phyloP scores from a whole-genome alignment of 768 basidiomycete genomes.

The Tricholoma hemisulphureum region DNA sequence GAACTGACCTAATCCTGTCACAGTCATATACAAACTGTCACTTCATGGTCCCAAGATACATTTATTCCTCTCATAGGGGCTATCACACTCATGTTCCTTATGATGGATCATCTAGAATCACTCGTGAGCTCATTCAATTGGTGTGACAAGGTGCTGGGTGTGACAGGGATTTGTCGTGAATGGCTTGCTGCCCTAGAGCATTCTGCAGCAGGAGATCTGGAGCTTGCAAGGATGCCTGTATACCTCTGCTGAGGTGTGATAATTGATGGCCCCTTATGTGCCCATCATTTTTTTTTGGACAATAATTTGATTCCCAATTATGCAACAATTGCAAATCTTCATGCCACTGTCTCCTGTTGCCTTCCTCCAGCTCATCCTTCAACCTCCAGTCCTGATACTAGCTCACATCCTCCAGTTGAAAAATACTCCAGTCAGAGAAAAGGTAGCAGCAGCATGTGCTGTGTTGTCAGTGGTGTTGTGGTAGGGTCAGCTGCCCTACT shows the following conservation, averaged over 20 bases:
- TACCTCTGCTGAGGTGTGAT: too few species aligned
- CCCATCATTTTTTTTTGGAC: too few species aligned
- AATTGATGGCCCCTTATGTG: too few species aligned
- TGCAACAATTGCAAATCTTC: too few species aligned
- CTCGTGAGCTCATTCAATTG: not conserved
- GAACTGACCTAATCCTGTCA: not conserved
- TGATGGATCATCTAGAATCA: not conserved
- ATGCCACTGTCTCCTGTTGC: too few species aligned
- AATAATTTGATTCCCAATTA: too few species aligned
- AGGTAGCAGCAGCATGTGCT: too few species aligned
- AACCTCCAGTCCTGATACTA: too few species aligned
- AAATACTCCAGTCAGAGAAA: too few species aligned
- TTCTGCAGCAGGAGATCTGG: not conserved
- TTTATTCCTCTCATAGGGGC: conserved; percentile 12
- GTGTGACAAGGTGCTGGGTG: not conserved
- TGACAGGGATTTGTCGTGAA: not conserved
- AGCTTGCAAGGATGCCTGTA: not conserved
- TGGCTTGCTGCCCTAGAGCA: not conserved
- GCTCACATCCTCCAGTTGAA: not conserved
- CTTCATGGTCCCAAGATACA: conserved; percentile 4
- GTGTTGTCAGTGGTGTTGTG: too few species aligned
- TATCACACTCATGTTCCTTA: not conserved
- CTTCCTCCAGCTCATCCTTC: too few species aligned
- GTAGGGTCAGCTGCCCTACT: too few species aligned
- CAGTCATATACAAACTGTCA: not conserved